Evolutionary conservation across 2,329 filamentous ascomycete genomes (phyloP).

Genomic region (Hypoxylon sp.): DNA sequence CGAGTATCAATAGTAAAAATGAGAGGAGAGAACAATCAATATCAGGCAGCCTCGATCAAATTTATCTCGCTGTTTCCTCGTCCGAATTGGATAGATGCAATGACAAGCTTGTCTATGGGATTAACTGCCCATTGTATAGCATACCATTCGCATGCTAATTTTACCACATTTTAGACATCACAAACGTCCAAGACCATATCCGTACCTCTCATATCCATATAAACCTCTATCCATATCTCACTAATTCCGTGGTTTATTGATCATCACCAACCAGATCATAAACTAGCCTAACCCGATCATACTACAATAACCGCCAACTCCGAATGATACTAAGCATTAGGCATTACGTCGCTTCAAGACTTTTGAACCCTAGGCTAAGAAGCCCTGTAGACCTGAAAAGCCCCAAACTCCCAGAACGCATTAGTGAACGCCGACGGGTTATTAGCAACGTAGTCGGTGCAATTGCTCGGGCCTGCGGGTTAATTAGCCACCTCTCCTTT

Average conservation of each 20-base stretch:
- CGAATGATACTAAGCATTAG: constrained; percentile 30
- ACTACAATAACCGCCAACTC: constrained; percentile 33
- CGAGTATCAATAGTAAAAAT: constrained; percentile 2
- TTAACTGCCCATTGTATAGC: background rate
- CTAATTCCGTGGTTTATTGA: background rate
- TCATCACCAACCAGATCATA: constrained; percentile 10
- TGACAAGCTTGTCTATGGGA: constrained; percentile 14
- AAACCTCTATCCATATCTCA: constrained; percentile 20
- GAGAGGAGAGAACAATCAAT: background rate
- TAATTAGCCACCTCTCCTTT: constrained; percentile 38
- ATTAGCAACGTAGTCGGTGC: constrained; percentile 70
- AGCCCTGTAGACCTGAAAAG: constrained; percentile 71
- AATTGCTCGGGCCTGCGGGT: constrained; percentile 66
- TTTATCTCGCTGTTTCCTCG: constrained; percentile 4
- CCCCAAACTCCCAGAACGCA: constrained; percentile 76
- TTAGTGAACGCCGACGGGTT: constrained; percentile 69
- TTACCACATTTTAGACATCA: constrained; percentile 5
- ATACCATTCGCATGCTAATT: background rate
- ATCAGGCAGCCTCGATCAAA: constrained; percentile 4
- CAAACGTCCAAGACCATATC: constrained; percentile 2
- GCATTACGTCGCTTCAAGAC: constrained; percentile 18
- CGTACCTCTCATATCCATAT: constrained; percentile 5
- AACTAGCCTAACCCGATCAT: background rate
- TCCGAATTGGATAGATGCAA: constrained; percentile 1
- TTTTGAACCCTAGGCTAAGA: constrained; percentile 36